phyloP scores from a whole-genome alignment of 306 rosid genomes.

The Trifolium dubium region DNA sequence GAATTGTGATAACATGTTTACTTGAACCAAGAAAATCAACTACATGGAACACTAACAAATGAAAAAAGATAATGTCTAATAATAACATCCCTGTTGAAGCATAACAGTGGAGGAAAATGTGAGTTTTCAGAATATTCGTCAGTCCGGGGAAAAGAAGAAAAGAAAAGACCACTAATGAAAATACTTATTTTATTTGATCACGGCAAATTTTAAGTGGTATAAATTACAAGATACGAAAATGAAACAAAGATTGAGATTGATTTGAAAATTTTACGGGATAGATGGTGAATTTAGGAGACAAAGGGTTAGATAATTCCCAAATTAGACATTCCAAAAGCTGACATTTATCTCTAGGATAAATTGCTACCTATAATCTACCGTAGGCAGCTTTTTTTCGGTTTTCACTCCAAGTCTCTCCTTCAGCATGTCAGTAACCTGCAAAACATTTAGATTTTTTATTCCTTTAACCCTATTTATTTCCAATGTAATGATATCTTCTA shows the following conservation, averaged over 20 bases:
- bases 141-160: constrained; percentile 26
- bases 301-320: constrained; percentile 22
- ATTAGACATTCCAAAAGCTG: constrained; percentile 24
- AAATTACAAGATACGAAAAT: not conserved
- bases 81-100: constrained; percentile 27
- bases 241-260: constrained; percentile 13
- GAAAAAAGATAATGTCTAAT: not conserved
- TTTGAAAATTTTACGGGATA: not conserved
- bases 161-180: constrained; percentile 6
- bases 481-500: constrained; percentile 32
- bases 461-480: constrained; percentile 21
- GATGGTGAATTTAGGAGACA: not conserved
- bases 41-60: constrained; percentile 7
- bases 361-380: constrained; percentile 82
- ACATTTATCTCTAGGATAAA: constrained; percentile 40
- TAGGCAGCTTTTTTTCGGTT: constrained; percentile 60
- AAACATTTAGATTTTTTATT: constrained; percentile 43
- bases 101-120: constrained; percentile 27
- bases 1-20: constrained; percentile 3
- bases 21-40: constrained; percentile 22
- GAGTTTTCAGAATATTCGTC: constrained; percentile 8
- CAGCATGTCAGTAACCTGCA: constrained; percentile 75
- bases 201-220: not conserved
- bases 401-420: constrained; percentile 74
- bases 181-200: constrained; percentile 26